A percentile compares a stretch with the other conserved stretches of the same genome.
These are phyloP conservation scores for Paramecium sonneborni DNA, from an alignment of 73 alveolate species.

Conservation along the genomic window DNA sequence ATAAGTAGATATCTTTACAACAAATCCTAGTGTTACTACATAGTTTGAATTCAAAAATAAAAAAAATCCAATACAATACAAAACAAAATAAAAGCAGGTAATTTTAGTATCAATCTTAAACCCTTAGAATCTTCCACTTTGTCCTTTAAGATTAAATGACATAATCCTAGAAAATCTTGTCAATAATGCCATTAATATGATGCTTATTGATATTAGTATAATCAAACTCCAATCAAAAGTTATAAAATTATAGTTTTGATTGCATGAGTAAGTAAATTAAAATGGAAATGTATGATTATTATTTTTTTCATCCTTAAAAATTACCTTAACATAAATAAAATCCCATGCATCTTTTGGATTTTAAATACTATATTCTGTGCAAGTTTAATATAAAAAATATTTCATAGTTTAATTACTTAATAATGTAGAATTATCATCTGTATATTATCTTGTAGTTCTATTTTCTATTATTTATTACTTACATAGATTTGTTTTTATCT, in stretches of 20 bases:
- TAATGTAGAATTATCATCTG: background rate
- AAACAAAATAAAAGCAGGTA: background rate
- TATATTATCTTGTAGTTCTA: background rate
- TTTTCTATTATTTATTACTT: background rate
- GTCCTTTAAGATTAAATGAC: background rate
- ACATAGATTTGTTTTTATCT: background rate
- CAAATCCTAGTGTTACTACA: background rate
- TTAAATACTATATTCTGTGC: background rate
- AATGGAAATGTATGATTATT: background rate
- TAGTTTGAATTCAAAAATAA: background rate
- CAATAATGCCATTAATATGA: background rate
- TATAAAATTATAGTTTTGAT: background rate
- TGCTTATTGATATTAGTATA: background rate
- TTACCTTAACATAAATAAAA: background rate
- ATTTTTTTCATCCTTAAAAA: background rate
- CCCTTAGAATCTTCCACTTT: background rate
- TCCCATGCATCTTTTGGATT: background rate
- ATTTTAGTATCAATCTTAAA: background rate
- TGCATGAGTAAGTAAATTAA: background rate
- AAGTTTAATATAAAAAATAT: background rate
- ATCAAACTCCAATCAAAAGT: slow-evolving; percentile 54
- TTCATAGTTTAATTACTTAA: background rate
- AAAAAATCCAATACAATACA: background rate
- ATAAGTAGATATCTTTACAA: background rate
- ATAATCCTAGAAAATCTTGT: background rate